Base-by-base conservation (phyloP, 208 protist genomes). In the Trypanosoma avium region DNA sequence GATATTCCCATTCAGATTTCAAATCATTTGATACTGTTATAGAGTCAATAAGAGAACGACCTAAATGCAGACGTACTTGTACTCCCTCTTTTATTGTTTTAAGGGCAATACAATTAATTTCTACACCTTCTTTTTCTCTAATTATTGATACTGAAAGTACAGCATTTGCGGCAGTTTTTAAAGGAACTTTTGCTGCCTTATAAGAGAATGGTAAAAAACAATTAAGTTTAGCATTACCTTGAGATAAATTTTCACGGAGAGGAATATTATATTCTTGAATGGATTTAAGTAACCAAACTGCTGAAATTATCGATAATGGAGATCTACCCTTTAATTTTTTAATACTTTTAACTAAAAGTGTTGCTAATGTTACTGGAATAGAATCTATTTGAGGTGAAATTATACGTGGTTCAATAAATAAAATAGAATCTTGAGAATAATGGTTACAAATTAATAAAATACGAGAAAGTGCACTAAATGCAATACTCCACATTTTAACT, bases 51-150 rank as follows among this genome's bases (percentile, higher is more conserved):
- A 67, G n/a, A 21, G 12, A 29, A 15, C 40, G 33, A 27, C 52
- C 40, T 40, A 67, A 10, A 40, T 67, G 61, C 48, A 67, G 48
- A n/a, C 61, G 35, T 21, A 67, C 42, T 50, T 50, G 49, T 42
- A 9, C 21, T 13, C 42, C 61, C 27, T 53, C 52, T 30, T 38
- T 9, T 33, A 67, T 60, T 8, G 49, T 17, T 30, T 57, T 49
- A 26, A 26, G 15, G 22, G 61, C 61, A 0, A 13, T 19, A 36
- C 61, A 67, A 35, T 40, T n/a, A 12, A 59, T 7, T 21, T 52
- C 40, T 17, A 67, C 52, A 15, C 53, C 52, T 1, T 27, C 38
- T 15, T 36, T 45, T 29, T 33, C 30, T 22, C 38, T 29, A 36
- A 59, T 35, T 43, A 19, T 27, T 12, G 29, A 33, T 19, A 67